Conservation (phyloP, 2,329 filamentous ascomycete species). For the Hortaea sp. region DNA sequence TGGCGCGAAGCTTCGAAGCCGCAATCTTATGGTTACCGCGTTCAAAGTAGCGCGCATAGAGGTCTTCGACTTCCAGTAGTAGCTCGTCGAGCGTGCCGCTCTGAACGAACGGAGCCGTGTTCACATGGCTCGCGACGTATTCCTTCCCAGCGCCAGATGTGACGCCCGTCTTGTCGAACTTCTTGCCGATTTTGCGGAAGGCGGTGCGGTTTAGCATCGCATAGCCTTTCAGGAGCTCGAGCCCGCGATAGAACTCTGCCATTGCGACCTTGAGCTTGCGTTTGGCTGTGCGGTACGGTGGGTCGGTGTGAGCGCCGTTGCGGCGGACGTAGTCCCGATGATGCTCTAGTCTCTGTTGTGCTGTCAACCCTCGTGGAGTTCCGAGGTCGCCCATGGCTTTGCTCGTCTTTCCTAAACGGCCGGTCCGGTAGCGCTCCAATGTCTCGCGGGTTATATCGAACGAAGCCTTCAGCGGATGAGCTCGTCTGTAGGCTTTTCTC, state of each 20-base stretch:
- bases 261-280: conserved; percentile 82
- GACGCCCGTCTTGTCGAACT: conserved; percentile 79
- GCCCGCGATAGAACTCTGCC: conserved; percentile 83
- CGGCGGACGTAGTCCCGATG: conserved; percentile 33
- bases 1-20: conserved; percentile 71
- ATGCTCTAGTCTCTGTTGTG: conserved; percentile 7
- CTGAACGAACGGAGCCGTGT: conserved; percentile 81
- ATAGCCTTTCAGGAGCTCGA: conserved; percentile 88
- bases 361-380: conserved; percentile 25
- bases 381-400: conserved; percentile 32
- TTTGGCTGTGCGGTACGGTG: conserved; percentile 74
- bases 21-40: conserved; percentile 87
- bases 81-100: conserved; percentile 75
- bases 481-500: neutral
- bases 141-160: conserved; percentile 43
- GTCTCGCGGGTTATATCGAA: conserved; percentile 9
- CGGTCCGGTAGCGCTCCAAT: conserved; percentile 26
- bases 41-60: conserved; percentile 93
- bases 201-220: conserved; percentile 82
- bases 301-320: conserved; percentile 42
- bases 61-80: conserved; percentile 72
- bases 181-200: conserved; percentile 97
- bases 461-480: conserved; percentile 1
- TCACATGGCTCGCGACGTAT: conserved; percentile 88
- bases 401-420: conserved; percentile 46